These are phyloP conservation scores for Penstemon eatonii DNA, from an alignment of 257 asterid species.

Conservation along the genomic window DNA sequence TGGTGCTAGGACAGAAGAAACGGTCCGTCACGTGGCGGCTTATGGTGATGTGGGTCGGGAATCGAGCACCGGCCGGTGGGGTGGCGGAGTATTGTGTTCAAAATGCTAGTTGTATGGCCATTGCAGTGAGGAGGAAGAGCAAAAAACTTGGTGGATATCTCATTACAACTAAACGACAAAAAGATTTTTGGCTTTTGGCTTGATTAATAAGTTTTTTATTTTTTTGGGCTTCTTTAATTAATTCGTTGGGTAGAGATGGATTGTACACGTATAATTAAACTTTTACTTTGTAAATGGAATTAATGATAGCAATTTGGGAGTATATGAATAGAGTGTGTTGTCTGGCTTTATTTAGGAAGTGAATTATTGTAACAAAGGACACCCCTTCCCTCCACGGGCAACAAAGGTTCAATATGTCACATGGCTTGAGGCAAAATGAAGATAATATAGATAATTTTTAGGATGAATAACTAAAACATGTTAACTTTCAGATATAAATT, in stretches of 20 bases:
- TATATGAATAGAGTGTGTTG: neutral
- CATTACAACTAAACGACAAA: slow-evolving; percentile 75
- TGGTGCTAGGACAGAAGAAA: slow-evolving; percentile 78
- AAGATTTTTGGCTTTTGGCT: slow-evolving; percentile 92
- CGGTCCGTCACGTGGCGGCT: slow-evolving; percentile 69
- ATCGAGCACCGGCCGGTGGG: slow-evolving; percentile 39
- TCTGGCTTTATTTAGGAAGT: neutral
- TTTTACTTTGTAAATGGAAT: slow-evolving; percentile 23
- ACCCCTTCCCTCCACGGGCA: neutral
- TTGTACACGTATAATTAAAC: slow-evolving; percentile 18
- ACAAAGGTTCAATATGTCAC: neutral
- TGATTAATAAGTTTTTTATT: slow-evolving; percentile 27
- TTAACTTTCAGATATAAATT: too few species aligned
- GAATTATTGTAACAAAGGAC: slow-evolving; percentile 7
- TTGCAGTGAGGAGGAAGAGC: slow-evolving; percentile 85
- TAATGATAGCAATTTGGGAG: neutral
- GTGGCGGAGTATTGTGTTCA: slow-evolving; percentile 84
- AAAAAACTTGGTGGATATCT: slow-evolving; percentile 83
- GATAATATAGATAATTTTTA: too few species aligned
- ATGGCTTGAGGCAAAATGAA: neutral
- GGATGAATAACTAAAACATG: too few species aligned
- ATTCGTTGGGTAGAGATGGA: slow-evolving; percentile 3
- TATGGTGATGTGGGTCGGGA: slow-evolving; percentile 70
- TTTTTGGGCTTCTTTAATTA: neutral
- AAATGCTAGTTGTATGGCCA: slow-evolving; percentile 79